Evolutionary conservation across 306 rosid species (phyloP).

Genomic region (Quercus gilva): DNA sequence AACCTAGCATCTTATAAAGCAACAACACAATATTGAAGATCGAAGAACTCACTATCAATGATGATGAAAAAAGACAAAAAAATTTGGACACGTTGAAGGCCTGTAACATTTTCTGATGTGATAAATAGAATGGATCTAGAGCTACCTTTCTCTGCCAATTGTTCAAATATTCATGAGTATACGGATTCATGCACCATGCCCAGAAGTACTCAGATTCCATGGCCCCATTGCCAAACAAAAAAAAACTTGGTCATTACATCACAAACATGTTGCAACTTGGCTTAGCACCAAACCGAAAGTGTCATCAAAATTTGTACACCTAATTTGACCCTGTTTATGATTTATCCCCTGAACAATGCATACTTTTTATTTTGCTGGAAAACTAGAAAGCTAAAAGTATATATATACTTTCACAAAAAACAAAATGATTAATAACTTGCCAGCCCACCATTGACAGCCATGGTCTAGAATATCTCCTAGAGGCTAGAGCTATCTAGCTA

Average conservation of each 20-base stretch:
- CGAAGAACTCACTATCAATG: neutral
- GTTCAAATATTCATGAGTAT: neutral
- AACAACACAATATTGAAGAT: neutral
- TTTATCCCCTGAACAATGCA: neutral
- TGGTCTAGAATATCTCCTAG: neutral
- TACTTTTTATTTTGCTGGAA: neutral
- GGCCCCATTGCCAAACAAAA: neutral
- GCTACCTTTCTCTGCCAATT: neutral
- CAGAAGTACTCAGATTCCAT: neutral
- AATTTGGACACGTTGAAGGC: neutral
- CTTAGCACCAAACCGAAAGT: neutral
- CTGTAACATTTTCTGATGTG: neutral
- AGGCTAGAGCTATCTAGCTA: neutral
- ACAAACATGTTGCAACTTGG: neutral
- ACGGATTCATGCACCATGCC: constrained; percentile 13
- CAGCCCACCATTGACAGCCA: neutral
- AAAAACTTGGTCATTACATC: neutral
- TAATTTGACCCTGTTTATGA: neutral
- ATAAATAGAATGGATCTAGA: neutral
- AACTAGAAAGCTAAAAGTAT: too few species aligned
- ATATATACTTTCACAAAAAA: neutral
- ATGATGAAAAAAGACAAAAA: neutral
- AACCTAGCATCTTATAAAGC: neutral
- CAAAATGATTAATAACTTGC: neutral
- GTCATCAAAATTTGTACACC: neutral